These are phyloP conservation scores for Periconia sp. DNA, from an alignment of 2,329 filamentous ascomycete genomes.

Conservation along the genomic window DNA sequence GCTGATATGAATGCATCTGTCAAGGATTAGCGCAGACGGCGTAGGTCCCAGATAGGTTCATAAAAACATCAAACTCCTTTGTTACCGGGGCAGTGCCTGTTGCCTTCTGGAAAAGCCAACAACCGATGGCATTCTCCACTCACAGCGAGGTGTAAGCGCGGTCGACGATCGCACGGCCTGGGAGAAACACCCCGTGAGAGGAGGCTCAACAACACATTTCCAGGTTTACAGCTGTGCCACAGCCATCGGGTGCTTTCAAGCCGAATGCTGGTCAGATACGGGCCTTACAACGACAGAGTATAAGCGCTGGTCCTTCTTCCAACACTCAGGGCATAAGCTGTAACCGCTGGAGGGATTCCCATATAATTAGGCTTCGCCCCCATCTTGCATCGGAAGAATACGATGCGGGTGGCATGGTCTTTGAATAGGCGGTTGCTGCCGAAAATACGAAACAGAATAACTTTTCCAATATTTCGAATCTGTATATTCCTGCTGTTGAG, in stretches of 20 bases:
- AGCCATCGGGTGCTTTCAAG: slow-evolving; percentile 21
- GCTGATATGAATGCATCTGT: slow-evolving; percentile 19
- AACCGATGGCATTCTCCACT: slow-evolving; percentile 24
- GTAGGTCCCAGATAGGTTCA: slow-evolving; percentile 16
- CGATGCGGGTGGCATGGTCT: slow-evolving; percentile 27
- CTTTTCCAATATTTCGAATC: neutral
- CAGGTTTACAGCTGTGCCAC: slow-evolving; percentile 23
- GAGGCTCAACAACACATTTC: slow-evolving; percentile 27
- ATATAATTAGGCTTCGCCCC: slow-evolving; percentile 32
- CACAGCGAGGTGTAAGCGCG: slow-evolving; percentile 26
- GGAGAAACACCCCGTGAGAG: slow-evolving; percentile 25
- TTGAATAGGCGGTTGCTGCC: slow-evolving; percentile 15
- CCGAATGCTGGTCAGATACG: slow-evolving; percentile 19
- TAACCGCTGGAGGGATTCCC: slow-evolving; percentile 23
- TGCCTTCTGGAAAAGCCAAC: slow-evolving; percentile 21
- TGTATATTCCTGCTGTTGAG: too few species aligned
- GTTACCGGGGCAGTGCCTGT: slow-evolving; percentile 23
- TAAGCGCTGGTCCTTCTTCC: slow-evolving; percentile 30
- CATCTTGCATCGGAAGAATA: slow-evolving; percentile 18
- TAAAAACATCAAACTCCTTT: slow-evolving; percentile 26
- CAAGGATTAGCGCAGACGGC: slow-evolving; percentile 13
- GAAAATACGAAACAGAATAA: neutral
- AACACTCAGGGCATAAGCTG: slow-evolving; percentile 16
- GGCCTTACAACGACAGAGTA: slow-evolving; percentile 26
- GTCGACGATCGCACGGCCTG: slow-evolving; percentile 18